These are phyloP conservation scores for Nitzschia putrida DNA, from an alignment of 108 stramenopile genomes.

Conservation along the genomic window DNA sequence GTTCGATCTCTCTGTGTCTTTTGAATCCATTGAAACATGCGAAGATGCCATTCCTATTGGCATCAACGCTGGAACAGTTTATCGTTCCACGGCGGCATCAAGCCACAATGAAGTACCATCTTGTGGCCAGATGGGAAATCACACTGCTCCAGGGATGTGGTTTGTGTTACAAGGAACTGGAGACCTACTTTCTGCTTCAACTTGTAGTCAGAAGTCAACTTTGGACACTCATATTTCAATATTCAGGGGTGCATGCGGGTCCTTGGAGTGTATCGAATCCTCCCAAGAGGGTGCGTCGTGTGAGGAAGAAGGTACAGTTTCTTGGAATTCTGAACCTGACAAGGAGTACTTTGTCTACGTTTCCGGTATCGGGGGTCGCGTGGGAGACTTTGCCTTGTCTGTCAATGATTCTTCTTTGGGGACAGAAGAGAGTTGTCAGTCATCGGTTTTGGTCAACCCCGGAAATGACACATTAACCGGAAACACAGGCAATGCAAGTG, in stretches of 20 bases:
- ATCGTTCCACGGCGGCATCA: background rate
- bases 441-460: slow-evolving; percentile 7
- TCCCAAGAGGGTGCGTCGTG: slow-evolving; percentile 25
- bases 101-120: slow-evolving; percentile 22
- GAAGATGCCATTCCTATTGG: slow-evolving; percentile 10
- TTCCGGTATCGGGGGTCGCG: slow-evolving; percentile 20
- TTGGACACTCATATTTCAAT: slow-evolving; percentile 39
- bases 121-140: slow-evolving; percentile 30
- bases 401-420: slow-evolving; percentile 13
- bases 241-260: slow-evolving; percentile 21
- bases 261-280: slow-evolving; percentile 33
- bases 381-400: slow-evolving; percentile 33
- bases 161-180: slow-evolving; percentile 37
- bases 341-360: slow-evolving; percentile 34
- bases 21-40: slow-evolving; percentile 19
- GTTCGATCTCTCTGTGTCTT: slow-evolving; percentile 30
- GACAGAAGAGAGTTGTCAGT: slow-evolving; percentile 12
- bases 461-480: slow-evolving; percentile 9
- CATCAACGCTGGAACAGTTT: slow-evolving; percentile 10
- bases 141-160: slow-evolving; percentile 39
- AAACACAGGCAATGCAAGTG: background rate
- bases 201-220: slow-evolving; percentile 20
- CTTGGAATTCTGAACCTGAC: slow-evolving; percentile 22
- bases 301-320: slow-evolving; percentile 20
- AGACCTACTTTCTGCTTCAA: slow-evolving; percentile 22